These are phyloP conservation scores for Aspergillus fijiensis DNA, from an alignment of 2,329 filamentous ascomycete genomes.

Conservation along the genomic window DNA sequence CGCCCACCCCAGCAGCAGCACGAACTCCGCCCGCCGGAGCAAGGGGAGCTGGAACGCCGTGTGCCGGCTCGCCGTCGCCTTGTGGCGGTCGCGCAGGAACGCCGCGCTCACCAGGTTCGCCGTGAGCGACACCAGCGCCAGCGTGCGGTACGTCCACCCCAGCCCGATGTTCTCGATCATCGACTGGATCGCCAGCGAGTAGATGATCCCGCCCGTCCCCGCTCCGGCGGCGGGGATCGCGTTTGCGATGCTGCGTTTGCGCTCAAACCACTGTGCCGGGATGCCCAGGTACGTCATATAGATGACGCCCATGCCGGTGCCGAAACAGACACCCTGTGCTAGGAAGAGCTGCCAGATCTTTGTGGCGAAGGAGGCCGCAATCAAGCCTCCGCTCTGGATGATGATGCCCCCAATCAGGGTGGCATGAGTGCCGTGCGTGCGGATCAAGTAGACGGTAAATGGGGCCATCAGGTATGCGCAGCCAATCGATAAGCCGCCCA, in stretches of 20 bases:
- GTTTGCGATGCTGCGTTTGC: conserved; percentile 41
- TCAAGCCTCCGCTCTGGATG: conserved; percentile 36
- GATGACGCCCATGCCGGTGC: conserved; percentile 43
- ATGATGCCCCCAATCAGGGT: conserved; percentile 26
- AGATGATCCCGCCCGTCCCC: conserved; percentile 43
- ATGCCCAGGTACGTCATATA: conserved; percentile 41
- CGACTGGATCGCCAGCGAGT: conserved; percentile 34
- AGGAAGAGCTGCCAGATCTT: conserved; percentile 44
- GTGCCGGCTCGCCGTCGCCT: neutral
- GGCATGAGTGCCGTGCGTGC: neutral
- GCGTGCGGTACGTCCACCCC: conserved; percentile 43
- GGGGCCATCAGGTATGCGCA: conserved; percentile 8
- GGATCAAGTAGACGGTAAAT: neutral
- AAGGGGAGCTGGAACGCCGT: neutral
- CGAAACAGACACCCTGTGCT: conserved; percentile 43
- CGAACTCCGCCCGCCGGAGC: neutral
- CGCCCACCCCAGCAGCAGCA: neutral
- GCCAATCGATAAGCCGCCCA: conserved; percentile 8
- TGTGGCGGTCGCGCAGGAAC: conserved; percentile 5
- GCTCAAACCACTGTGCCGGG: conserved; percentile 45
- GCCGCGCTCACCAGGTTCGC: conserved; percentile 3
- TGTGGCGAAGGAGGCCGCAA: conserved; percentile 40
- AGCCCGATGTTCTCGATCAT: conserved; percentile 40
- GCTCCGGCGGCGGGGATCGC: conserved; percentile 42
- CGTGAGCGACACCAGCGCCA: neutral